These are phyloP conservation scores for Breynia disticha DNA, from an alignment of 441 rosid species.

Conservation along the genomic window DNA sequence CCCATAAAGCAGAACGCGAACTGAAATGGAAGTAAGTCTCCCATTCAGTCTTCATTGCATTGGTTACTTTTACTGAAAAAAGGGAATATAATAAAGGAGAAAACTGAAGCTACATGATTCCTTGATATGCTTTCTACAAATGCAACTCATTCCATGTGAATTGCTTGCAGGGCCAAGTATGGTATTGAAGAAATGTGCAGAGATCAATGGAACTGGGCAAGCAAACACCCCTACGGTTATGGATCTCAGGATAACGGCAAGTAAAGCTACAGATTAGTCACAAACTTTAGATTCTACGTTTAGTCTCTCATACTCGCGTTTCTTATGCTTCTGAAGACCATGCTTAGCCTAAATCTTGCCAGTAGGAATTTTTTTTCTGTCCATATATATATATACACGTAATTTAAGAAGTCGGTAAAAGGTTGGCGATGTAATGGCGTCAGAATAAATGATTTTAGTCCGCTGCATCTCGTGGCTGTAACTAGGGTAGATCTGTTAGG, in stretches of 20 bases:
- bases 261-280: neutral
- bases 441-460: no score
- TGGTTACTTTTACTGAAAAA: neutral
- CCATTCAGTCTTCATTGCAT: neutral
- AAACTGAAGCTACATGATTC: neutral
- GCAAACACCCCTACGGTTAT: conserved; percentile 90
- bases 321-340: no score
- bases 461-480: no score
- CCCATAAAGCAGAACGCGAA: conserved; percentile 64
- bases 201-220: conserved; percentile 95
- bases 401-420: no score
- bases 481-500: no score
- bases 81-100: neutral
- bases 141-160: neutral
- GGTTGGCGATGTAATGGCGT: no score
- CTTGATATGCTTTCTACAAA: neutral
- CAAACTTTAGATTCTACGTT: neutral
- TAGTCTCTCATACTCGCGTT: neutral
- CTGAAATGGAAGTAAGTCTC: conserved; percentile 82
- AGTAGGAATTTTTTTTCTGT: no score
- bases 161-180: conserved; percentile 50
- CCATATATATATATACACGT: no score
- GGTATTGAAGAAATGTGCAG: conserved; percentile 86
- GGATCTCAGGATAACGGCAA: conserved; percentile 23
- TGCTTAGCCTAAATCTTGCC: no score